Evolutionary conservation across 2,329 filamentous ascomycete genomes (phyloP), one percentile per base, ranked within the genome.

Genomic region (Colletotrichum orchidophilum): DNA sequence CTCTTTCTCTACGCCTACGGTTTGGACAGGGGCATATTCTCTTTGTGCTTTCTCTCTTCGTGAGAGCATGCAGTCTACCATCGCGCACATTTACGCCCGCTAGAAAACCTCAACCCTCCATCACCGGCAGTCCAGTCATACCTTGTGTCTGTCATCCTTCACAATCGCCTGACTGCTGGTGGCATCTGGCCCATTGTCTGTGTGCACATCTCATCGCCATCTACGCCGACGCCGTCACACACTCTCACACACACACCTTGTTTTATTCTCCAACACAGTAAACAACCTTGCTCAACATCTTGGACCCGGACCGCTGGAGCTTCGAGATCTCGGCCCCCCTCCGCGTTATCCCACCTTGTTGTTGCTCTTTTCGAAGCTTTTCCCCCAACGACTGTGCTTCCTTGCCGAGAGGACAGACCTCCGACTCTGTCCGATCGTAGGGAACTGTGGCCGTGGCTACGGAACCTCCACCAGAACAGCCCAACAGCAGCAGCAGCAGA

Each of bases 271-370:
- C 63, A 57, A 31, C 50, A 31, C 63, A 50, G n/a, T 46, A 11
- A 46, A 67, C 52, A 71, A 67, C 63, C 68, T 71, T 62, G 58
- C 35, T 52, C 29, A 27, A 13, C 27, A 53, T 27, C 50, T 39
- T 55, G 64, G 33, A 62, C 58, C 42, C 31, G 57, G 52, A 50
- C 63, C 39, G 57, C 42, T 62, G 68, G 52, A 70, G 63, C 63
- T 61, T 55, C 31, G 55, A 70, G 55, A 70, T 70, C 67, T 66
- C 67, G 67, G 55, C 49, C 63, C 67, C 31, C 31, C 63, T 67
- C 63, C 57, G 57, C 63, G 26, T 52, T 53, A 61, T 57, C 21
- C 57, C 57, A 39, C 39, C 39, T 33, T 27, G 33, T 9, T 49
- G 24, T 24, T 26, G 24, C 24, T 9, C 18, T 53, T 9, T 42